A percentile compares a stretch with the other conserved stretches of the same genome.
These are phyloP conservation scores for Micractinium conductrix DNA, from an alignment of 139 green algal species.

Conservation along the genomic window DNA sequence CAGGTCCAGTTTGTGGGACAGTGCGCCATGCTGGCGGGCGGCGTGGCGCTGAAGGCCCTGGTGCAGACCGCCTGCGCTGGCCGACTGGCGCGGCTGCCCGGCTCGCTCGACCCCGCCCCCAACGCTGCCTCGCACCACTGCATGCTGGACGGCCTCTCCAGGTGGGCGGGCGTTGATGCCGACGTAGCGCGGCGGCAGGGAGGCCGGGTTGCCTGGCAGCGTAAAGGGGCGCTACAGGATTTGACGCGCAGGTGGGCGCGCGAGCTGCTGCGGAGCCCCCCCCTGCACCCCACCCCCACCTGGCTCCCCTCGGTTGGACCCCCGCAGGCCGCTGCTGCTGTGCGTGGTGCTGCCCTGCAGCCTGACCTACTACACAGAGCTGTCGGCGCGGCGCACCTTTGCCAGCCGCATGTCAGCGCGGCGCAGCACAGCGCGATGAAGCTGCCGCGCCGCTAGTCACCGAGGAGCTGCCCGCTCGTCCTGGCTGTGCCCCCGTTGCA, in stretches of 20 bases:
- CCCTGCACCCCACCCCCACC: no score
- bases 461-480: neutral
- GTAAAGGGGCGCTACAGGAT: no score
- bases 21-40: slow-evolving; percentile 11
- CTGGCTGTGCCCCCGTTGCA: neutral
- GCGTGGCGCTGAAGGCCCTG: slow-evolving; percentile 15
- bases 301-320: no score
- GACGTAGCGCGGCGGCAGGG: no score
- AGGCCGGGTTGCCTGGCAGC: no score
- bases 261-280: no score
- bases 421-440: neutral
- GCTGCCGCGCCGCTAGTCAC: no score
- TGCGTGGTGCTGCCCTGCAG: slow-evolving; percentile 7
- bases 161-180: neutral
- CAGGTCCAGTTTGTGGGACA: slow-evolving; percentile 30
- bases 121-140: neutral
- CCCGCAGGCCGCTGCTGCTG: slow-evolving; percentile 14
- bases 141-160: neutral
- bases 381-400: slow-evolving; percentile 15
- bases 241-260: no score
- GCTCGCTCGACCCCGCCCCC: no score
- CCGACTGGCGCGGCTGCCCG: neutral
- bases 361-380: slow-evolving; percentile 8
- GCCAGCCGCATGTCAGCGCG: neutral
- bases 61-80: neutral